Conservation (phyloP, 345 rosid species). For the Gossypium thurberi region DNA sequence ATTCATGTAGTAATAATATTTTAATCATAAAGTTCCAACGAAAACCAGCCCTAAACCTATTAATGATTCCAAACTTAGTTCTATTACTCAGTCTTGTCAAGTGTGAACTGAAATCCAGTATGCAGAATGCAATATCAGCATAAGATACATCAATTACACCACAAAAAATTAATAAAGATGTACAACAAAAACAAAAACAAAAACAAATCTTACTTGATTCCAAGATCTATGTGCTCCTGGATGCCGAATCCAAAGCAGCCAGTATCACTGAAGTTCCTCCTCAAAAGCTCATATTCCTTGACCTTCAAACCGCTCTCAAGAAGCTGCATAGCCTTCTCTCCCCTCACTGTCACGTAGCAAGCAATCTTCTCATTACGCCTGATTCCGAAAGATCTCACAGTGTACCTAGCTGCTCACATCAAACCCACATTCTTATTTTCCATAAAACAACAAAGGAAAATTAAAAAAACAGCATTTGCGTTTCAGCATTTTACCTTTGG, state of each 20-base stretch:
- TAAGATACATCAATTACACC: background rate
- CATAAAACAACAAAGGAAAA: background rate
- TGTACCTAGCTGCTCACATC: conserved; percentile 69
- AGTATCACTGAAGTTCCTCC: conserved; percentile 94
- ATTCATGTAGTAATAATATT: background rate
- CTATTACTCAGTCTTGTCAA: background rate
- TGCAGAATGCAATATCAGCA: background rate
- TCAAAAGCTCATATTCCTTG: conserved; percentile 82
- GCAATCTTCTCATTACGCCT: conserved; percentile 98
- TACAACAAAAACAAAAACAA: background rate
- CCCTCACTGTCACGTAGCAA: conserved; percentile 92
- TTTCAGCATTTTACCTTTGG: conserved; percentile 49
- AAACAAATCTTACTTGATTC: conserved; percentile 83
- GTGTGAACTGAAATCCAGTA: background rate
- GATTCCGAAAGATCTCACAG: conserved; percentile 93
- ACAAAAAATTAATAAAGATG: background rate
- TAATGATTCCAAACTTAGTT: background rate
- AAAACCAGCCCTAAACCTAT: background rate
- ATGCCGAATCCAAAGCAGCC: conserved; percentile 97
- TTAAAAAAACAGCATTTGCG: background rate
- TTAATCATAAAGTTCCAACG: background rate
- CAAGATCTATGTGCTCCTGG: conserved; percentile 98
- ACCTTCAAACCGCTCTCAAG: conserved; percentile 96
- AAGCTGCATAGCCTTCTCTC: conserved; percentile 97
- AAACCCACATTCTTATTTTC: background rate